These are phyloP conservation scores for Jatropha curcas DNA, from an alignment of 345 rosid species.

Conservation along the genomic window DNA sequence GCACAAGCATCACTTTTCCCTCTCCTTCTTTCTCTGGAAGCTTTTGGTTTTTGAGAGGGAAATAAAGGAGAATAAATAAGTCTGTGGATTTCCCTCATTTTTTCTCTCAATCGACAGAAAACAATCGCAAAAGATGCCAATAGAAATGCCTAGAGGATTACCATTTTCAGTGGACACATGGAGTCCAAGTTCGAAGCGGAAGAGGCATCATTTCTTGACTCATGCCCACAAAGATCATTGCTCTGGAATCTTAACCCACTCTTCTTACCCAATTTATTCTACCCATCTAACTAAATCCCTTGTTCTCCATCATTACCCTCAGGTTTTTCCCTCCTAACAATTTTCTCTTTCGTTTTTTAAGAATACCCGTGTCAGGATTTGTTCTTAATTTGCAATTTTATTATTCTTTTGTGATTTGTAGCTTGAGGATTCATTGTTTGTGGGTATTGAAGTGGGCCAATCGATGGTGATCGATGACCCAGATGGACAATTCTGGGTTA, in stretches of 20 bases:
- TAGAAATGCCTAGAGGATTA: conserved; percentile 82
- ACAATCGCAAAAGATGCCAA: conserved; percentile 21
- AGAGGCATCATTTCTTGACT: conserved; percentile 77
- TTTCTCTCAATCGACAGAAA: neutral
- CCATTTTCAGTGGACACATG: conserved; percentile 89
- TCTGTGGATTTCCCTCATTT: too few relatives aligned
- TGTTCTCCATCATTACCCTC: conserved; percentile 51
- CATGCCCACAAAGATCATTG: conserved; percentile 87
- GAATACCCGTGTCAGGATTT: neutral
- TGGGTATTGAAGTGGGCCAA: conserved; percentile 64
- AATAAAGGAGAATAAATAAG: too few relatives aligned
- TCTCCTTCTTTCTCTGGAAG: too few relatives aligned
- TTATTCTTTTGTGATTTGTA: conserved; percentile 14
- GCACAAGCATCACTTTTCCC: too few relatives aligned
- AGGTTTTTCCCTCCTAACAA: conserved; percentile 30
- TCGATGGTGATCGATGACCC: too few relatives aligned
- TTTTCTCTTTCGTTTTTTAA: neutral
- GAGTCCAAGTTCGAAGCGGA: conserved; percentile 50
- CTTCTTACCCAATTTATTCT: conserved; percentile 64
- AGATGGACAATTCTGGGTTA: too few relatives aligned
- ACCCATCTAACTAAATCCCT: conserved; percentile 66
- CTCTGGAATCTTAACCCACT: conserved; percentile 50
- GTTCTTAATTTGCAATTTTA: neutral
- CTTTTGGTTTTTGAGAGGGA: too few relatives aligned
- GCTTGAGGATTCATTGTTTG: conserved; percentile 62